A percentile compares a stretch with the other conserved stretches of the same genome.
Evolutionary conservation across 2,329 filamentous ascomycete species (phyloP).

Genomic region (Penicillium sp.): DNA sequence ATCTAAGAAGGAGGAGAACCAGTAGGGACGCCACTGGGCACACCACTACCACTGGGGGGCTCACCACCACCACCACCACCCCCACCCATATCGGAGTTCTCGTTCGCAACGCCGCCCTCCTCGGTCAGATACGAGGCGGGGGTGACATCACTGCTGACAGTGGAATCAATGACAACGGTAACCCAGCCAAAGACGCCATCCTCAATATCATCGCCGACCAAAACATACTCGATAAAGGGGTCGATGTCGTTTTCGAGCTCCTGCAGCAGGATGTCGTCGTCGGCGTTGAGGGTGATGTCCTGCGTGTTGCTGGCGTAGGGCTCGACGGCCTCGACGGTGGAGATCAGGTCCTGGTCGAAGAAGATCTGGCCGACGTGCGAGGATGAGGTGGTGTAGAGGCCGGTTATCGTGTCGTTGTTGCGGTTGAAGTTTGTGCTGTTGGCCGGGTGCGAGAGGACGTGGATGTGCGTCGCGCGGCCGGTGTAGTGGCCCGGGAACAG

Average conservation of each 20-base stretch:
- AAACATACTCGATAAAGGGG: constrained; percentile 63
- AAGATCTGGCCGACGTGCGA: constrained; percentile 69
- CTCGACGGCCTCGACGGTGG: constrained; percentile 52
- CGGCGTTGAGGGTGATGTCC: constrained; percentile 54
- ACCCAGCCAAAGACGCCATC: constrained; percentile 63
- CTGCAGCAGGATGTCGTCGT: constrained; percentile 56
- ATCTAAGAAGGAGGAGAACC: constrained; percentile 5
- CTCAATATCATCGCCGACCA: constrained; percentile 57
- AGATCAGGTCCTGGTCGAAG: constrained; percentile 65
- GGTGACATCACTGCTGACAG: constrained; percentile 34
- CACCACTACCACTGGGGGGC: background rate
- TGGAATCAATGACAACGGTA: constrained; percentile 55
- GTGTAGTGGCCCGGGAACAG: constrained; percentile 54
- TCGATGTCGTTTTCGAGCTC: constrained; percentile 57
- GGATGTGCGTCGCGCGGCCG: constrained; percentile 23
- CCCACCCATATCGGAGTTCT: constrained; percentile 26
- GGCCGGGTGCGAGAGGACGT: constrained; percentile 36
- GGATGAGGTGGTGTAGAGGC: constrained; percentile 49
- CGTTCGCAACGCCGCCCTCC: constrained; percentile 40
- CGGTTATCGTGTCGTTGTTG: constrained; percentile 57
- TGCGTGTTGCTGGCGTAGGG: constrained; percentile 58
- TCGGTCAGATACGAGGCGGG: constrained; percentile 40
- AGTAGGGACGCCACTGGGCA: background rate
- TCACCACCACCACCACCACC: constrained; percentile 16
- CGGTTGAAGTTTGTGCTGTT: constrained; percentile 41